Evolutionary conservation across 306 rosid genomes (phyloP).

Genomic region (Prunus kanzakura): DNA sequence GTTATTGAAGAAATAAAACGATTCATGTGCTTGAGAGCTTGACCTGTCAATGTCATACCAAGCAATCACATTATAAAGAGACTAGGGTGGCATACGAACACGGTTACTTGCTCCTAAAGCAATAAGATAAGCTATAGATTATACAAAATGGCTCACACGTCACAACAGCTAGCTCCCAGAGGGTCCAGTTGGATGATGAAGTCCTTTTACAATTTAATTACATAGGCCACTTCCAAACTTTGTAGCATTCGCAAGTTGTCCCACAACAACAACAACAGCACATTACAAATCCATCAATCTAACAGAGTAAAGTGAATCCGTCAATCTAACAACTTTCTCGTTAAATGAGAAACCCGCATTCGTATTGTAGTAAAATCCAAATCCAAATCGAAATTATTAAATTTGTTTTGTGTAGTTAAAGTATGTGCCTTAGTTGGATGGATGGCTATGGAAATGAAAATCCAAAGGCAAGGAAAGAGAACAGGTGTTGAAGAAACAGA

Average conservation of each 20-base stretch:
- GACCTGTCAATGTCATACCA: too few species aligned
- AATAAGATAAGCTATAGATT: background rate
- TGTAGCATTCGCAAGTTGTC: background rate
- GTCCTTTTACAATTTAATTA: background rate
- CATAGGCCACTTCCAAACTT: conserved; percentile 1
- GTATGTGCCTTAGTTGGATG: too few species aligned
- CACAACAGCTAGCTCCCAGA: conserved; percentile 5
- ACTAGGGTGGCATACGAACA: background rate
- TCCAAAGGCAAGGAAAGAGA: background rate
- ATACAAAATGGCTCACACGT: conserved; percentile 8
- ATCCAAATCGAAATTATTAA: too few species aligned
- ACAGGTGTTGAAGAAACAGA: background rate
- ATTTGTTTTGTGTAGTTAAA: too few species aligned
- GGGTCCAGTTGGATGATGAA: background rate
- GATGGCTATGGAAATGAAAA: background rate
- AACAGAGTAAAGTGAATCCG: background rate
- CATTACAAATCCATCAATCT: background rate
- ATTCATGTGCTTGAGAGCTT: too few species aligned
- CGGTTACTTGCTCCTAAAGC: conserved; percentile 10
- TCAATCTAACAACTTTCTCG: too few species aligned
- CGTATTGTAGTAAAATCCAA: too few species aligned
- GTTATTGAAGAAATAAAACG: too few species aligned
- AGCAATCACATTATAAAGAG: background rate
- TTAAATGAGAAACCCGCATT: too few species aligned
- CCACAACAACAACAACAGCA: background rate